These are phyloP conservation scores for Citrullus amarus DNA, from an alignment of 306 rosid species.

Conservation along the genomic window DNA sequence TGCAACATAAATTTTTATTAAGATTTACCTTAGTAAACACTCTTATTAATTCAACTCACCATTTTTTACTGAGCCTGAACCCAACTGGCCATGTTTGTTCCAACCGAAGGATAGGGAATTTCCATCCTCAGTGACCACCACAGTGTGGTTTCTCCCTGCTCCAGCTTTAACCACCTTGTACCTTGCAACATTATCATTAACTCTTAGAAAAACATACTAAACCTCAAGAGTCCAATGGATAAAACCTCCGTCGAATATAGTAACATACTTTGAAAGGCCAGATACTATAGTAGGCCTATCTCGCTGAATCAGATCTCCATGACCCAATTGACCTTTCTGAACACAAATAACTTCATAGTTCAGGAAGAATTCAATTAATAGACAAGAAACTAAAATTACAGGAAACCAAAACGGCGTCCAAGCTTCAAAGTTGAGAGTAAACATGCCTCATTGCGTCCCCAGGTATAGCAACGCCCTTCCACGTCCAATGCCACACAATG, in stretches of 20 bases:
- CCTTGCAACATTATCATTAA: conserved; percentile 23
- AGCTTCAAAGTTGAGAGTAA: conserved; percentile 7
- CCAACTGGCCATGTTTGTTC: conserved; percentile 98
- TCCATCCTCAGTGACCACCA: conserved; percentile 77
- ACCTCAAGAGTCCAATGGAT: not conserved
- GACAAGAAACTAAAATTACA: not conserved
- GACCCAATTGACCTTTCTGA: conserved; percentile 98
- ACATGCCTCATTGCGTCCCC: conserved; percentile 96
- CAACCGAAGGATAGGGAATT: conserved; percentile 86
- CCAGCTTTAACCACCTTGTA: conserved; percentile 71
- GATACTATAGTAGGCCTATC: conserved; percentile 97
- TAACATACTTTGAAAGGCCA: conserved; percentile 77
- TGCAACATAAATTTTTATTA: not conserved
- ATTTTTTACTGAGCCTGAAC: conserved; percentile 63
- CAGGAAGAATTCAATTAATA: not conserved
- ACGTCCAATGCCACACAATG: conserved; percentile 95
- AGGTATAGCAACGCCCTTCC: conserved; percentile 92
- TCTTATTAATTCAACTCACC: conserved; percentile 33
- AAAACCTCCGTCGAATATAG: not conserved
- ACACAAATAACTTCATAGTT: conserved; percentile 9
- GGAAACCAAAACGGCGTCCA: not conserved
- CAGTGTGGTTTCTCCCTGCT: conserved; percentile 75
- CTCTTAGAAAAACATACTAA: not conserved
- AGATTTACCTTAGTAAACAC: not conserved
- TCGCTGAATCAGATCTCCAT: conserved; percentile 85